Percentiles rank a stretch among this genome's conserved stretches.
phyloP scores from a whole-genome alignment of 1,284 basidiomycete genomes.

The Melampsora americana region DNA sequence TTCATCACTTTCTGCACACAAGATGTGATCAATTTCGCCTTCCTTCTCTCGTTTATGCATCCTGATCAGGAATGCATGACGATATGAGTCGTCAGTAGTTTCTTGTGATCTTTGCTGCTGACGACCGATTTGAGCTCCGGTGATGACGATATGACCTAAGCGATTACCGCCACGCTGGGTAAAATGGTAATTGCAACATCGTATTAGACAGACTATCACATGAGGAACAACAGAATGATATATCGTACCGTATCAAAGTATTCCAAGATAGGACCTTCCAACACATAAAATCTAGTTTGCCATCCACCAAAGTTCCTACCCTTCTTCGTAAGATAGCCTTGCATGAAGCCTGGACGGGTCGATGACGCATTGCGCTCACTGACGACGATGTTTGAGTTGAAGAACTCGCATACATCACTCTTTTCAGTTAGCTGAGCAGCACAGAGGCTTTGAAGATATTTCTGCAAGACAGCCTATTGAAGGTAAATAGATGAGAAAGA shows the following conservation, averaged over 20 bases:
- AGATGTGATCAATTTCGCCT: constrained; percentile 73
- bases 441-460: constrained; percentile 80
- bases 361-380: constrained; percentile 63
- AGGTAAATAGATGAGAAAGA: background rate
- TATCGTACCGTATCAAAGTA: constrained; percentile 88
- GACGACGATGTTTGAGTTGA: constrained; percentile 66
- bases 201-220: background rate
- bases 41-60: constrained; percentile 76
- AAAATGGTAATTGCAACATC: background rate
- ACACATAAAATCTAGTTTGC: constrained; percentile 90
- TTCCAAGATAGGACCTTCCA: constrained; percentile 74
- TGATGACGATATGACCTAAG: constrained; percentile 58
- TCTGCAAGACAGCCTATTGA: constrained; percentile 70
- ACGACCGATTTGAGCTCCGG: constrained; percentile 79
- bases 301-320: constrained; percentile 94
- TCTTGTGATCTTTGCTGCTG: constrained; percentile 57
- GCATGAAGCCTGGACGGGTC: constrained; percentile 67
- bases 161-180: constrained; percentile 46
- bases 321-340: constrained; percentile 92
- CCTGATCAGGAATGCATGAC: constrained; percentile 89
- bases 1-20: constrained; percentile 90
- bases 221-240: constrained; percentile 45
- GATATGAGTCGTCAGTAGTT: constrained; percentile 79
- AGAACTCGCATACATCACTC: constrained; percentile 83
- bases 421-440: constrained; percentile 77